Evolutionary conservation across 495 filamentous ascomycete species (phyloP).

Genomic region (Trichoderma virens): DNA sequence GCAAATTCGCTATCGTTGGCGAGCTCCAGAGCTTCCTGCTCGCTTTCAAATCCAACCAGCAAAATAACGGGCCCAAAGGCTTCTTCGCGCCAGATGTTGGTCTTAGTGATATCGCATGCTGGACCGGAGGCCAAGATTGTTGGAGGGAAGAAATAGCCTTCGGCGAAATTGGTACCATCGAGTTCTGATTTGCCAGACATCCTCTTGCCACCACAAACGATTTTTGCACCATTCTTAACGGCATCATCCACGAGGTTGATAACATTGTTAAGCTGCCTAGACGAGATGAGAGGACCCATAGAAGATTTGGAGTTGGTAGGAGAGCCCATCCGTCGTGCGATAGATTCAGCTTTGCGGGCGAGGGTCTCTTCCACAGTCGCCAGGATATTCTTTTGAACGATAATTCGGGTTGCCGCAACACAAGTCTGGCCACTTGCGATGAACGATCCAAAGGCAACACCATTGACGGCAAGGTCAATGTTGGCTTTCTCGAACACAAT

Average conservation of each 20-base stretch:
- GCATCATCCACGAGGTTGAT: conserved; percentile 30
- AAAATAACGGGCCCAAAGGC: conserved; percentile 47
- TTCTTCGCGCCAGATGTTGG: conserved; percentile 36
- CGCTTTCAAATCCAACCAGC: conserved; percentile 37
- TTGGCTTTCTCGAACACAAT: conserved; percentile 46
- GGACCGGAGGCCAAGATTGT: conserved; percentile 39
- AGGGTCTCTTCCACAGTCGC: conserved; percentile 47
- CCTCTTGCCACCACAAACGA: conserved; percentile 29
- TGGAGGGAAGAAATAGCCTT: conserved; percentile 52
- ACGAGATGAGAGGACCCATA: conserved; percentile 41
- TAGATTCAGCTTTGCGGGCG: conserved; percentile 43
- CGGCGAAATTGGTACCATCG: conserved; percentile 30
- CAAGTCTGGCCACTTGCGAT: conserved; percentile 54
- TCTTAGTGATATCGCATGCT: conserved; percentile 45
- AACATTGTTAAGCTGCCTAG: conserved; percentile 29
- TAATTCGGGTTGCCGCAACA: conserved; percentile 51
- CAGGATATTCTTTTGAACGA: conserved; percentile 43
- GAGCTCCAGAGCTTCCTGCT: conserved; percentile 36
- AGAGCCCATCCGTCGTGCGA: conserved; percentile 57
- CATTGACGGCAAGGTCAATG: conserved; percentile 45
- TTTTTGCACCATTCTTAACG: conserved; percentile 23
- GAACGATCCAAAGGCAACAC: conserved; percentile 50
- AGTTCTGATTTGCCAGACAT: conserved; percentile 21
- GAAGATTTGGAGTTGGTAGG: conserved; percentile 50
- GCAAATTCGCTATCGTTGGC: conserved; percentile 47